Percentiles rank a stretch among this genome's conserved stretches.
Evolutionary conservation across 1,284 basidiomycete species (phyloP).

Genomic region (Coniferiporia sulphurascens): DNA sequence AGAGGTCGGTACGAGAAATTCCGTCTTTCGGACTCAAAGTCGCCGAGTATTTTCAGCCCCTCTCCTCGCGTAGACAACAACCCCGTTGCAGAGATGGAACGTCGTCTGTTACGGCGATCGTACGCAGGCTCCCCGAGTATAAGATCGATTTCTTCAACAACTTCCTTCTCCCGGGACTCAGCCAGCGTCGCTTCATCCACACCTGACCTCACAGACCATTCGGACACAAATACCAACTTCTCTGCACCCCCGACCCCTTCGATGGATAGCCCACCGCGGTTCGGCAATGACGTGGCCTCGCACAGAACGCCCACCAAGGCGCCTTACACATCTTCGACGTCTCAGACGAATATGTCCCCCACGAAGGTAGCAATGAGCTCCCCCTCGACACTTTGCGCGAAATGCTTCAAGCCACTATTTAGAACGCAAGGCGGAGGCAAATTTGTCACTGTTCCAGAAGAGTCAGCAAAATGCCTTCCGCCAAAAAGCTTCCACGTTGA

Average conservation of each 20-base stretch:
- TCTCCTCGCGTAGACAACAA: constrained; percentile 9
- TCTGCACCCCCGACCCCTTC: constrained; percentile 55
- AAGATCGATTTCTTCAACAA: constrained; percentile 7
- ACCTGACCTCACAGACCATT: constrained; percentile 58
- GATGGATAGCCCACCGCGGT: constrained; percentile 30
- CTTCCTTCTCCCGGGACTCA: constrained; percentile 17
- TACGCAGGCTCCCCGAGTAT: constrained; percentile 5
- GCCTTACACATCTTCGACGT: background rate
- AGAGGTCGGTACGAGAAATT: constrained; percentile 17
- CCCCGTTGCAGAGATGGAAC: constrained; percentile 10
- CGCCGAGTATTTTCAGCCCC: constrained; percentile 8
- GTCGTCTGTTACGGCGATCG: constrained; percentile 4
- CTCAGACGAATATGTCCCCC: constrained; percentile 18
- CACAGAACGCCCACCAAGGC: constrained; percentile 12
- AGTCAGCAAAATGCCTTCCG: constrained; percentile 36
- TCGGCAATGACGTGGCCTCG: constrained; percentile 19
- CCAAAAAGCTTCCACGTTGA: constrained; percentile 61
- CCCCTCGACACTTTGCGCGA: constrained; percentile 37
- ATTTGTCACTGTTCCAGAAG: constrained; percentile 65
- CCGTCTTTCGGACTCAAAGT: background rate
- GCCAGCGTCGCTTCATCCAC: constrained; percentile 39
- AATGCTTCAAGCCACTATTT: constrained; percentile 56
- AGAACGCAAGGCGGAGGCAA: constrained; percentile 46
- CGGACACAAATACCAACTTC: constrained; percentile 51
- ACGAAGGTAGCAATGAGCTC: constrained; percentile 26